Conservation (phyloP, 345 rosid genomes). For the Ceriops zippeliana region DNA sequence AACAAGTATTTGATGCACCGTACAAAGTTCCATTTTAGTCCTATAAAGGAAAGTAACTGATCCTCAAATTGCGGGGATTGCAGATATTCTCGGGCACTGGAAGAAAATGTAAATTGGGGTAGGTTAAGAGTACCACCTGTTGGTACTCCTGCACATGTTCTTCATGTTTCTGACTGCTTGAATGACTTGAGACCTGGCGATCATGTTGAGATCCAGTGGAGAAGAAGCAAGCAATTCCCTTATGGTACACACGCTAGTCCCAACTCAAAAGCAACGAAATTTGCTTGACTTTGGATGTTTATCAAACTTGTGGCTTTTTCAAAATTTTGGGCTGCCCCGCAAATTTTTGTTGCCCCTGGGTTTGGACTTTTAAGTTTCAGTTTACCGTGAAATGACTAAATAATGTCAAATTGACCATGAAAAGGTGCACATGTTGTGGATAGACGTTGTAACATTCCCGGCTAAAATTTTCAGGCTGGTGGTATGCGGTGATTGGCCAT, state of each 20-base stretch:
- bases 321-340: not conserved
- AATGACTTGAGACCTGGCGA: conserved; percentile 74
- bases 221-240: conserved; percentile 79
- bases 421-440: not conserved
- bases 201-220: conserved; percentile 94
- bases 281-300: not conserved
- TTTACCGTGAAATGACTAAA: not conserved
- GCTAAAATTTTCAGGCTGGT: conserved; percentile 65
- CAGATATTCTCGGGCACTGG: conserved; percentile 36
- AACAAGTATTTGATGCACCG: too few relatives aligned
- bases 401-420: not conserved
- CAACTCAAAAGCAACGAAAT: too few relatives aligned
- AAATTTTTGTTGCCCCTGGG: not conserved
- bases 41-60: not conserved
- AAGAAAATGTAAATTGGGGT: conserved; percentile 66
- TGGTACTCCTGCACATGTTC: conserved; percentile 64
- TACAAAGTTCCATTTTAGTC: not conserved
- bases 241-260: conserved; percentile 38
- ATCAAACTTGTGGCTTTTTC: not conserved
- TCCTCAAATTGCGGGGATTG: not conserved
- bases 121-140: conserved; percentile 73
- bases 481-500: conserved; percentile 93
- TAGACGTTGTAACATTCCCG: not conserved
- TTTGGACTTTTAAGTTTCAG: not conserved
- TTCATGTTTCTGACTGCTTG: conserved; percentile 61